A percentile compares a stretch with the other conserved stretches of the same genome.
phyloP scores from a whole-genome alignment of 1,284 basidiomycete genomes.

The Leccinum griseonigrum region DNA sequence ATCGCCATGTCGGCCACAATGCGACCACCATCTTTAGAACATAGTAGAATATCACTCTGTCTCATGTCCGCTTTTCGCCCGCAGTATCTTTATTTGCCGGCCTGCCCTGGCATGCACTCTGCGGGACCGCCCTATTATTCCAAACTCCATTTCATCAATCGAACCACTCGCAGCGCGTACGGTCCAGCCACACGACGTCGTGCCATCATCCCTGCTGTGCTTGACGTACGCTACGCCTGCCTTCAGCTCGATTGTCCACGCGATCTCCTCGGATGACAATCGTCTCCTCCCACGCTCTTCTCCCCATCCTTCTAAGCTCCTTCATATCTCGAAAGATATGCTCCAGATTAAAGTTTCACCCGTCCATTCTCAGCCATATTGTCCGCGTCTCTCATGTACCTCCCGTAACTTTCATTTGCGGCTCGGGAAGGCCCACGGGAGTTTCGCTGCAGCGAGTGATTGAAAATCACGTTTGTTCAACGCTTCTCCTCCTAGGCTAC shows the following conservation, averaged over 20 bases:
- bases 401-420: slow-evolving; percentile 7
- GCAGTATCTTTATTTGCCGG: slow-evolving; percentile 18
- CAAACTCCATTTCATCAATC: slow-evolving; percentile 9
- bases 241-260: background rate
- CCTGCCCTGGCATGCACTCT: slow-evolving; percentile 1
- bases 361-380: slow-evolving; percentile 6
- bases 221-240: slow-evolving; percentile 14
- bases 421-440: slow-evolving; percentile 4
- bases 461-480: background rate
- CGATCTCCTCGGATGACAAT: slow-evolving; percentile 28
- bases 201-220: slow-evolving; percentile 10
- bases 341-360: slow-evolving; percentile 24
- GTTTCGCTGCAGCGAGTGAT: background rate
- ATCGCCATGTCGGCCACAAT: background rate
- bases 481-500: background rate
- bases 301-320: background rate
- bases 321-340: slow-evolving; percentile 23
- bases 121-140: slow-evolving; percentile 20
- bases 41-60: background rate
- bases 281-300: slow-evolving; percentile 10
- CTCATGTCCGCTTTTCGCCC: slow-evolving; percentile 17
- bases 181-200: background rate
- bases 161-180: background rate
- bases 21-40: background rate
- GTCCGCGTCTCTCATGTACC: slow-evolving; percentile 13